These are phyloP conservation scores for Torrubiella hemipterigena DNA, from an alignment of 2,329 filamentous ascomycete species.

Conservation along the genomic window DNA sequence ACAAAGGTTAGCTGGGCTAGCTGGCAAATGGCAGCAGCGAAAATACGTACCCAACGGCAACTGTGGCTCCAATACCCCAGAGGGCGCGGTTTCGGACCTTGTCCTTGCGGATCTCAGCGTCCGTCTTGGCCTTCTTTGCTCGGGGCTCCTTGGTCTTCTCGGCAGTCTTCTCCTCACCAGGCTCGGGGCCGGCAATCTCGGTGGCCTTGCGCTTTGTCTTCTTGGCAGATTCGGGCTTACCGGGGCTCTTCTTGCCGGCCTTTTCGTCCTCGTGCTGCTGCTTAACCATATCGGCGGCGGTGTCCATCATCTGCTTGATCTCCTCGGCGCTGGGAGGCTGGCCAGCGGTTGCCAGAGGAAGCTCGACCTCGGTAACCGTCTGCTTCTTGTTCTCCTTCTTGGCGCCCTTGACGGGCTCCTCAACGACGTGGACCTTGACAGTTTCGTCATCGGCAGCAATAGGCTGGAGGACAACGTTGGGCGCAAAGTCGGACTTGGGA, in stretches of 20 bases:
- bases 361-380: slow-evolving; percentile 64
- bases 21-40: neutral
- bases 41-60: slow-evolving; percentile 75
- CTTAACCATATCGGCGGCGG: slow-evolving; percentile 81
- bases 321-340: slow-evolving; percentile 66
- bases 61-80: slow-evolving; percentile 73
- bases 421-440: slow-evolving; percentile 59
- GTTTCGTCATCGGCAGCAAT: slow-evolving; percentile 41
- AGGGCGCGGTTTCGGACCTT: slow-evolving; percentile 77
- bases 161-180: slow-evolving; percentile 22
- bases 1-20: slow-evolving; percentile 6
- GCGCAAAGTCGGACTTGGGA: slow-evolving; percentile 38
- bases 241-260: slow-evolving; percentile 26
- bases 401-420: slow-evolving; percentile 41
- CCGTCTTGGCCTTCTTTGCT: slow-evolving; percentile 70
- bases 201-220: slow-evolving; percentile 64
- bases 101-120: slow-evolving; percentile 73
- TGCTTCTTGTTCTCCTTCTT: slow-evolving; percentile 54
- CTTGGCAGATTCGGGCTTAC: slow-evolving; percentile 28
- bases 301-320: slow-evolving; percentile 69
- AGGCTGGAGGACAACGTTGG: slow-evolving; percentile 34
- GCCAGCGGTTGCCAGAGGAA: slow-evolving; percentile 46
- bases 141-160: slow-evolving; percentile 26
- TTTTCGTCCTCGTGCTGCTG: slow-evolving; percentile 37
- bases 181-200: slow-evolving; percentile 56